Evolutionary conservation across 1,284 basidiomycete genomes (phyloP), one percentile per base, ranked within the genome.

Genomic region (Lentinus polychrous): DNA sequence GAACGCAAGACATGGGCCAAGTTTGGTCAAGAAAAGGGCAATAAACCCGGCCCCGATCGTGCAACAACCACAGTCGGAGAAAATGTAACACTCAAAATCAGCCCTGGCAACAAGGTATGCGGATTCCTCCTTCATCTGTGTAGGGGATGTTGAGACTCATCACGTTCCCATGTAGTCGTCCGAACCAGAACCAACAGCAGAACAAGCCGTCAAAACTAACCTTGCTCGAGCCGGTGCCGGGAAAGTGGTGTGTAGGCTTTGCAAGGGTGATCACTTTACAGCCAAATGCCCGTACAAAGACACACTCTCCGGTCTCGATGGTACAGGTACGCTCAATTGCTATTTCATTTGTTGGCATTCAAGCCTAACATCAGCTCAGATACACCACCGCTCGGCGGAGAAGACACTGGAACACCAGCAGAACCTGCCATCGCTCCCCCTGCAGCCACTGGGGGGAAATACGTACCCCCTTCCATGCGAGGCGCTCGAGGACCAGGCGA

Each of bases 251-350:
- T 99, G 95, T 77, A 83, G 96, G 59, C 72, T 96, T 51, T 99
- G 96, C 73, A 93, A 95, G 66, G 95, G 95, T 49, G 90, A 90
- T 58, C 96, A 99, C 72, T 99, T 94, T 69, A 99, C 96, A 10
- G 89, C 94, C 53, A 94, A 94, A 68, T 99, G 96, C 79, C 96
- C 96, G 10, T 96, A 96, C 80, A 96, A 94, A 70, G 94, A 98
- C 59, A 90, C 91, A 17, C 81, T 92, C 10, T 81, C 87, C 17
- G 91, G 87, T 10, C 75, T 92, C 45, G 86, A 90, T 44, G 75
- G 70, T 18, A 66, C 73, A 2, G 79, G 80, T 77, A 58, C 55
- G 70, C 24, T 55, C 27, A 32, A 39, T 32, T 15, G 18, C 46
- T 45, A 32, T 20, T 23, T 31, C 41, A 46, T 53, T 50, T 53